Percentiles rank a stretch among this genome's conserved stretches.
Conservation (phyloP, 495 filamentous ascomycete genomes). For the Podospora conica region DNA sequence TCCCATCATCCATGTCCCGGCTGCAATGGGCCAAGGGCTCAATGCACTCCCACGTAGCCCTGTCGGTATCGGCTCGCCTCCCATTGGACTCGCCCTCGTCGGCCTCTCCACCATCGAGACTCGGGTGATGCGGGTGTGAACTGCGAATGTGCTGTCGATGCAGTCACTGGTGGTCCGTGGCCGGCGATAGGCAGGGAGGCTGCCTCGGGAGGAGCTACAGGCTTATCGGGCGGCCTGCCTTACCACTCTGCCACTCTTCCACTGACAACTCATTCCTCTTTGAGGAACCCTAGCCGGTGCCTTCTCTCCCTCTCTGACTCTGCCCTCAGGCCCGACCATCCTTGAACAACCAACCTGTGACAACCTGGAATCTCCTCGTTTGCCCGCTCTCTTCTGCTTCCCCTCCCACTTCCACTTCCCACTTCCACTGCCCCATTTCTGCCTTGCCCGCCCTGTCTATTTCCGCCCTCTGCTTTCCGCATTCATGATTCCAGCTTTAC, state of each 20-base stretch:
- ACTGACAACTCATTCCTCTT: background rate
- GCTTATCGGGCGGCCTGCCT: background rate
- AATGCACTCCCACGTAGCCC: conserved; percentile 17
- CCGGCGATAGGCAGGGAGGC: background rate
- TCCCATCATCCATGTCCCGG: background rate
- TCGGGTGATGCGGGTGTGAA: conserved; percentile 21
- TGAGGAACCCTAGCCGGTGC: background rate
- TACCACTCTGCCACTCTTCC: background rate
- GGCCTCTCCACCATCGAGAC: conserved; percentile 8
- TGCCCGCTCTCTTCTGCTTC: background rate
- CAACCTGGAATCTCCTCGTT: background rate
- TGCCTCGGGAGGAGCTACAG: background rate
- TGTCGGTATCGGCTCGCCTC: background rate
- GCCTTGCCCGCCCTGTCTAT: background rate
- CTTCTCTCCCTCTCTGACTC: background rate
- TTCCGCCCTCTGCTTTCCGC: conserved; percentile 3
- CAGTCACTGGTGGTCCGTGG: conserved; percentile 11
- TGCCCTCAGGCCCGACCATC: background rate
- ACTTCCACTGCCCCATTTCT: no score
- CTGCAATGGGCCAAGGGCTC: conserved; percentile 10
- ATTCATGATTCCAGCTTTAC: conserved; percentile 22
- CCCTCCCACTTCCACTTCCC: background rate
- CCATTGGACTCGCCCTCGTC: background rate
- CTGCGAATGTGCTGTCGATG: conserved; percentile 18
- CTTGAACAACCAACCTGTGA: background rate